Base-by-base conservation (phyloP, 164 flowering plant species). In the Dillenia turbinata region DNA sequence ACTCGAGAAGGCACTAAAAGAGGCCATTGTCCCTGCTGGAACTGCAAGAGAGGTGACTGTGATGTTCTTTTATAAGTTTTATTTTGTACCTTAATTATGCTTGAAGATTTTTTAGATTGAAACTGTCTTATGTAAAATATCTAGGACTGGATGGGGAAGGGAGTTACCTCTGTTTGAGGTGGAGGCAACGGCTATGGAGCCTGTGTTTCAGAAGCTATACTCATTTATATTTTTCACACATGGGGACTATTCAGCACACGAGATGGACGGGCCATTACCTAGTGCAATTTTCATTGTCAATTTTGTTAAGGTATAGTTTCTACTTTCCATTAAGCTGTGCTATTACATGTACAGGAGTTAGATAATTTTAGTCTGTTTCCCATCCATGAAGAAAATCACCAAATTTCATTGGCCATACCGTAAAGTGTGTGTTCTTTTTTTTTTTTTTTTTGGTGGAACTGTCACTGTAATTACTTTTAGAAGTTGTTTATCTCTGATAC, bases 91-190 rank as follows among this genome's bases (percentile, higher is more conserved):
- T 33, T 33, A 4, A 33, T 33, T 5, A 33, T 33, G 40, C 40
- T 4, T 33, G 40, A 33, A 33, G 40, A 33, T 33, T 33, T 26
- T 33, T 33, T 33, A 33, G 40, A 33, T 33, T 33, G 40, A 33
- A 33, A 5, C 40, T 33, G 6, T 33, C 6, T 33, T 33, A 5
- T 33, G 40, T 33, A 33, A 33, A 33, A 33, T 33, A 58, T 16
- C 62, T 54, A 65, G 91, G 99, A 60, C 77, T 81, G 93, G 86
- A 71, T 94, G 81, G 79, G 99, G 99, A 62, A 84, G 86, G 76
- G 87, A 86, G 70, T 86, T 94, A 49, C 92, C 97, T 52, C 63
- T 85, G 54, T 94, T 83, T 77, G 99, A 91, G 69, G 90, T 94
- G 51, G 90, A 94, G 17, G 97, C 99, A 67, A 68, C 83, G 44